Percentiles rank a stretch among this genome's conserved stretches.
Conservation (phyloP, 2,329 filamentous ascomycete genomes). For the Clonostachys rhizophaga region DNA sequence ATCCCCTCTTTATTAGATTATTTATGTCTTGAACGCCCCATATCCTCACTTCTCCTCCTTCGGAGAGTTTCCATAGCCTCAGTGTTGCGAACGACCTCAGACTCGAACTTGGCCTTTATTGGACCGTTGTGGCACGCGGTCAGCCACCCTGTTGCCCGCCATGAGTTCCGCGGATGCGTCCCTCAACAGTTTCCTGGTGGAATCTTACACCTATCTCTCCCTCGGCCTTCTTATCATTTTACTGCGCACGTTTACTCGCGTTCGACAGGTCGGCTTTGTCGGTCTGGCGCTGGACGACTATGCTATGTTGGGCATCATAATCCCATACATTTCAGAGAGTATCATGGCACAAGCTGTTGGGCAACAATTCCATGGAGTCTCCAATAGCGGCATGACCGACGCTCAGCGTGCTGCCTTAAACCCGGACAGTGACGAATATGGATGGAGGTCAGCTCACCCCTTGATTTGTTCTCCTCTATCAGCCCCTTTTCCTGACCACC, state of each 20-base stretch:
- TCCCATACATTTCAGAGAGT: constrained; percentile 43
- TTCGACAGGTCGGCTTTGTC: constrained; percentile 1
- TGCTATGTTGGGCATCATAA: constrained; percentile 10
- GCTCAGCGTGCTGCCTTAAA: constrained; percentile 35
- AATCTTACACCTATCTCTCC: constrained; percentile 1
- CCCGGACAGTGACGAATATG: constrained; percentile 34
- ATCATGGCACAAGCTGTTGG: constrained; percentile 40
- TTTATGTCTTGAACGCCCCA: no score
- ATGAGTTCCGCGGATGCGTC: no score
- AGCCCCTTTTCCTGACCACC: constrained; percentile 5
- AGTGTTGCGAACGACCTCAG: no score
- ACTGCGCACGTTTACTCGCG: not conserved
- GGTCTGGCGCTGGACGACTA: constrained; percentile 1
- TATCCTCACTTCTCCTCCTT: no score
- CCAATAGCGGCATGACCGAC: constrained; percentile 50
- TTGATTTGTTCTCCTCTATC: not conserved
- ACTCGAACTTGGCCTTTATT: no score
- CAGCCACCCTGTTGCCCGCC: no score
- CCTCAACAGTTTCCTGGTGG: not conserved
- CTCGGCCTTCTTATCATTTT: not conserved
- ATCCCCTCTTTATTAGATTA: no score
- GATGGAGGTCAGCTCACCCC: constrained; percentile 6
- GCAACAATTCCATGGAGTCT: constrained; percentile 36
- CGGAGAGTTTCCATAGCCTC: no score
- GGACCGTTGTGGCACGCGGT: no score